phyloP scores from a whole-genome alignment of 768 basidiomycete species.

The Pilatotrama ljubarskyi region DNA sequence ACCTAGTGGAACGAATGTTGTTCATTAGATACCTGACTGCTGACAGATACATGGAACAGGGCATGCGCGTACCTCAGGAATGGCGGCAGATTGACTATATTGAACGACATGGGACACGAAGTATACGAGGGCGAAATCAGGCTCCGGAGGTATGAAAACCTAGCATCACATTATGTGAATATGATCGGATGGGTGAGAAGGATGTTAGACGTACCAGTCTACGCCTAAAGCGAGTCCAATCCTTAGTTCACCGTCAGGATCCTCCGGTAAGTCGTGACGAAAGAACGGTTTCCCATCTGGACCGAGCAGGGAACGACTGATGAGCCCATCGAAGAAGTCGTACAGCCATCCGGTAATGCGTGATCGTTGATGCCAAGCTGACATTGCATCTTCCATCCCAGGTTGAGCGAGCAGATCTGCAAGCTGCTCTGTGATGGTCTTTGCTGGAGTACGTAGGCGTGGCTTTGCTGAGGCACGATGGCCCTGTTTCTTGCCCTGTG shows the following conservation, averaged over 20 bases:
- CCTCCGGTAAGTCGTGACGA: conserved; percentile 11
- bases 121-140: conserved; percentile 38
- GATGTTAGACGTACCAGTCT: conserved; percentile 39
- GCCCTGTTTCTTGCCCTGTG: no score
- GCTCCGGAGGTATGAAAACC: conserved; percentile 40
- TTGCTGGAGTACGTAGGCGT: conserved; percentile 4
- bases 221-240: conserved; percentile 33
- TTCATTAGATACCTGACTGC: conserved; percentile 31
- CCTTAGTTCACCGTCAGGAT: conserved; percentile 27
- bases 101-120: conserved; percentile 37
- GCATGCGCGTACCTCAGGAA: conserved; percentile 27
- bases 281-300: conserved; percentile 34
- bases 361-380: conserved; percentile 15
- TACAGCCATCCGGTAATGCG: conserved; percentile 17
- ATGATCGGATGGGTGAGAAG: no score
- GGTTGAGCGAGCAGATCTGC: conserved; percentile 15
- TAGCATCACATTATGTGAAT: conserved; percentile 15
- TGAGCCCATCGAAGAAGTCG: conserved; percentile 34
- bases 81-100: conserved; percentile 33
- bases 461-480: no score
- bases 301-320: conserved; percentile 28
- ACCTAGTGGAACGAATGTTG: conserved; percentile 24
- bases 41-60: neutral
- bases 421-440: conserved; percentile 23
- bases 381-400: conserved; percentile 29